phyloP scores from a whole-genome alignment of 768 basidiomycete genomes.

The Leccinum subgranulosum region DNA sequence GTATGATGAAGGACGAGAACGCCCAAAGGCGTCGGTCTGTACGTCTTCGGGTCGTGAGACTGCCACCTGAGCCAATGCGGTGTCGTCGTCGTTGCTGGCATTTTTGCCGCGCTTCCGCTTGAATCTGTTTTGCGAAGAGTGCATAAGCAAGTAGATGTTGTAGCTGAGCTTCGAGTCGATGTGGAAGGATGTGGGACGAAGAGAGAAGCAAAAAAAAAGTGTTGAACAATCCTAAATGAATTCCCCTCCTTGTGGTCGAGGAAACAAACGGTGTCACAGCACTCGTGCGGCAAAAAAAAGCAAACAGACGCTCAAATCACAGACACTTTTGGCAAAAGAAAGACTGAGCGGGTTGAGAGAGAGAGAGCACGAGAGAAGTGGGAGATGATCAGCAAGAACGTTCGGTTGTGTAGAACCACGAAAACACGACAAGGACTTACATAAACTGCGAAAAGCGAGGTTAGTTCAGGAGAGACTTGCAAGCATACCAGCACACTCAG shows the following conservation, averaged over 20 bases:
- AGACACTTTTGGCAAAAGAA: conserved; percentile 20
- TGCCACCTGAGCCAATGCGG: conserved; percentile 31
- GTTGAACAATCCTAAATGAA: conserved; percentile 29
- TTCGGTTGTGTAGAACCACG: conserved; percentile 18
- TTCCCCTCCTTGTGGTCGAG: conserved; percentile 18
- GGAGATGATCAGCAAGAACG: conserved; percentile 22
- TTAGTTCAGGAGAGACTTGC: conserved; percentile 27
- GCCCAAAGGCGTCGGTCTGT: conserved; percentile 51
- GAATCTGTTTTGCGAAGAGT: conserved; percentile 37
- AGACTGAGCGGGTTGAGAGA: conserved; percentile 20
- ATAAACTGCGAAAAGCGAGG: conserved; percentile 29
- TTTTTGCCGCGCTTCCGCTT: conserved; percentile 53
- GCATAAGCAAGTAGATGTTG: conserved; percentile 32
- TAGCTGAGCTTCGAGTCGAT: conserved; percentile 19
- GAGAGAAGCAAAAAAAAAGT: conserved; percentile 26
- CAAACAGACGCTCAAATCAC: conserved; percentile 34
- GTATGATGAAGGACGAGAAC: conserved; percentile 42
- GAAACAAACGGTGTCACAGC: conserved; percentile 13
- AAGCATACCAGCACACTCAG: conserved; percentile 34
- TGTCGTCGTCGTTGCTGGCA: conserved; percentile 49
- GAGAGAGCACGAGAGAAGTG: conserved; percentile 12
- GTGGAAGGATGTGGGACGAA: conserved; percentile 19
- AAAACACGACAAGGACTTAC: conserved; percentile 32
- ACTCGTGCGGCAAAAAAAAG: conserved; percentile 21
- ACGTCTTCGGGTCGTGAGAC: conserved; percentile 51